Percentiles rank a stretch among this genome's conserved stretches.
phyloP scores from a whole-genome alignment of 2,329 filamentous ascomycete species.

The Boeremia exigua region DNA sequence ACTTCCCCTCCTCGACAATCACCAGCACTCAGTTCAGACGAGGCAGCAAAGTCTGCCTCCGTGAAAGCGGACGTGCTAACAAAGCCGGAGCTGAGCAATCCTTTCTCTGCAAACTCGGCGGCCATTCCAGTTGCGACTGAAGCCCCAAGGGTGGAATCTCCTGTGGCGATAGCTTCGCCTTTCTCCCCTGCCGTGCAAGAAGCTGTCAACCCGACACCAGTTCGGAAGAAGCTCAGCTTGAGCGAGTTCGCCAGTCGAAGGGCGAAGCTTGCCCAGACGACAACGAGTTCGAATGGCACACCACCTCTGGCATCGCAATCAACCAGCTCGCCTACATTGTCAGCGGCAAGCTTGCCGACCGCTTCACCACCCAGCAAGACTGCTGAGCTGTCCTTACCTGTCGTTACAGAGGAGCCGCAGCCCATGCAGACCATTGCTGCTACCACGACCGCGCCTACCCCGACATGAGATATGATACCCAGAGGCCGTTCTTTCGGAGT shows the following conservation, averaged over 20 bases:
- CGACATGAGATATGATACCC: constrained; percentile 35
- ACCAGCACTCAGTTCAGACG: constrained; percentile 17
- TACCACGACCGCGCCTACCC: constrained; percentile 15
- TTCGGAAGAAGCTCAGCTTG: constrained; percentile 59
- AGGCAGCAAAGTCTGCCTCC: constrained; percentile 26
- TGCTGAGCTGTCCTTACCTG: constrained; percentile 32
- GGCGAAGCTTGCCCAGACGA: constrained; percentile 46
- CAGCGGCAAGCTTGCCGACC: constrained; percentile 38
- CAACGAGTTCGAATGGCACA: constrained; percentile 29
- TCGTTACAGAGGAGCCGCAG: constrained; percentile 37
- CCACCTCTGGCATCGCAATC: constrained; percentile 34
- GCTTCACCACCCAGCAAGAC: constrained; percentile 37
- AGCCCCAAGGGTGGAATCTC: constrained; percentile 38
- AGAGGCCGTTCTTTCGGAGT: constrained; percentile 24
- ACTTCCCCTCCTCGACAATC: constrained; percentile 23
- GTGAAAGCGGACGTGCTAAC: constrained; percentile 41
- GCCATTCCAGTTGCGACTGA: constrained; percentile 36
- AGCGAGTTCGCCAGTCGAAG: constrained; percentile 57
- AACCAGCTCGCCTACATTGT: constrained; percentile 42
- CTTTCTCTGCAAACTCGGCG: constrained; percentile 21
- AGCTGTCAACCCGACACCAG: constrained; percentile 50
- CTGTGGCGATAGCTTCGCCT: constrained; percentile 34
- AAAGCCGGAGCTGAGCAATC: constrained; percentile 31
- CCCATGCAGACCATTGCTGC: constrained; percentile 13
- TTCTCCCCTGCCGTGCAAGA: constrained; percentile 51